phyloP scores from a whole-genome alignment of 139 green algal genomes.

The Gonium pectorale region DNA sequence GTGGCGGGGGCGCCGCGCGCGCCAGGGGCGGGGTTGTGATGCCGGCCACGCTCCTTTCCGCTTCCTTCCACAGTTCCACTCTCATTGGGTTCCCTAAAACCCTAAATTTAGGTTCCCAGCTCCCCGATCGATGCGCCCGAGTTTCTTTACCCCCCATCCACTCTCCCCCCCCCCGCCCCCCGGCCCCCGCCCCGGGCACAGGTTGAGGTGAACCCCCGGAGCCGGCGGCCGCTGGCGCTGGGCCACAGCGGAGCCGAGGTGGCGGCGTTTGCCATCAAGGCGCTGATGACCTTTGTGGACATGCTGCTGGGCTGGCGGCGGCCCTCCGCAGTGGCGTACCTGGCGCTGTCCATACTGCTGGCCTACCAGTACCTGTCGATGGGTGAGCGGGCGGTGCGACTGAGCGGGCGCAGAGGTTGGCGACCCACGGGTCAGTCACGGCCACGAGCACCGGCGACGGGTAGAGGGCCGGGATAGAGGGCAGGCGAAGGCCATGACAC shows the following conservation, averaged over 20 bases:
- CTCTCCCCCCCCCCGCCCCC: not conserved
- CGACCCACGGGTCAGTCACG: not conserved
- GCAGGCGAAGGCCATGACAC: no score
- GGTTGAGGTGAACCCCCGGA: conserved; percentile 31
- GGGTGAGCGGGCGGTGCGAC: not conserved
- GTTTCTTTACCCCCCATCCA: not conserved
- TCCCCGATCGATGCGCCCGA: not conserved
- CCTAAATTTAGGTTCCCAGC: not conserved
- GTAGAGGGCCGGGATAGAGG: not conserved
- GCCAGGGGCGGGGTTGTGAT: no score
- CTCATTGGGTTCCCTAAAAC: not conserved
- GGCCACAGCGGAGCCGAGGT: conserved; percentile 24
- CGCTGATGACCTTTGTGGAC: conserved; percentile 25
- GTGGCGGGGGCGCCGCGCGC: not conserved
- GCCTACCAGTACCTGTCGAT: conserved; percentile 31
- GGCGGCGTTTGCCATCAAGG: conserved; percentile 21
- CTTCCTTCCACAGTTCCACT: no score
- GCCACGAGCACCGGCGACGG: not conserved
- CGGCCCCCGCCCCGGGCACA: no score
- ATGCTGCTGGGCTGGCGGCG: conserved; percentile 27
- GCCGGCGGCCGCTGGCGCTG: conserved; percentile 12
- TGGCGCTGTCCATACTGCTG: not conserved
- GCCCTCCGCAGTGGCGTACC: not conserved
- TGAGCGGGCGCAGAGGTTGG: not conserved
- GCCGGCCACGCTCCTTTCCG: no score